Conservation (phyloP, 116 monocot genomes). For the Posidonia oceanica region DNA sequence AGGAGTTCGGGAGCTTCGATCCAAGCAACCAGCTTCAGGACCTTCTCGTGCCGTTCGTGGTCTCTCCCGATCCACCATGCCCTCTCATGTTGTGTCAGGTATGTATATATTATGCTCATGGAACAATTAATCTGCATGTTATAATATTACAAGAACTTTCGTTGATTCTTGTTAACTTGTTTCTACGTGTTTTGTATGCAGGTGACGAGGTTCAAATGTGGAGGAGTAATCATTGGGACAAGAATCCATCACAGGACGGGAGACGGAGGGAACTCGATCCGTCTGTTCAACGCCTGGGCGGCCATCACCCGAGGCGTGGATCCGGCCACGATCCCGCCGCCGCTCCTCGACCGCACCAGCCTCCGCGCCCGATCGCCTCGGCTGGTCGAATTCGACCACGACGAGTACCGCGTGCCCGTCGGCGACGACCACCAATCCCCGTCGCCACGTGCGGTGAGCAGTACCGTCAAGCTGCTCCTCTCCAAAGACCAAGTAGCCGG, state of each 20-base stretch:
- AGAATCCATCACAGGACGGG: constrained; percentile 19
- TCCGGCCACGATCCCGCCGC: constrained; percentile 1
- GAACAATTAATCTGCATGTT: too few species aligned
- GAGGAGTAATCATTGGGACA: constrained; percentile 32
- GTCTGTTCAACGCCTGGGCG: constrained; percentile 41
- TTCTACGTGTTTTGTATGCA: neutral
- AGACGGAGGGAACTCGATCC: constrained; percentile 26
- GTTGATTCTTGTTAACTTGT: neutral
- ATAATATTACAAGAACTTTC: too few species aligned
- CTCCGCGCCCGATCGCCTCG: constrained; percentile 31
- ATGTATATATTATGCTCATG: neutral
- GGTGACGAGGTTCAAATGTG: constrained; percentile 46
- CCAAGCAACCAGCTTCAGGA: constrained; percentile 15
- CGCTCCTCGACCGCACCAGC: constrained; percentile 19
- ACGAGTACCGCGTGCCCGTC: constrained; percentile 9
- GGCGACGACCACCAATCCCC: neutral
- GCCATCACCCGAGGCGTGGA: constrained; percentile 19
- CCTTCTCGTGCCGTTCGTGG: constrained; percentile 8
- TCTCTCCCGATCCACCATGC: constrained; percentile 8
- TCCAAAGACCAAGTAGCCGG: constrained; percentile 18
- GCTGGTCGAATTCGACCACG: constrained; percentile 14
- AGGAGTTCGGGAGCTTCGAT: constrained; percentile 26
- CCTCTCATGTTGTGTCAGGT: constrained; percentile 17
- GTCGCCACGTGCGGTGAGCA: neutral
- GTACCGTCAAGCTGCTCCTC: constrained; percentile 5